Percentiles rank a stretch among this genome's conserved stretches.
Evolutionary conservation across 2,329 filamentous ascomycete species (phyloP).

Genomic region (Bipolaris cookei): DNA sequence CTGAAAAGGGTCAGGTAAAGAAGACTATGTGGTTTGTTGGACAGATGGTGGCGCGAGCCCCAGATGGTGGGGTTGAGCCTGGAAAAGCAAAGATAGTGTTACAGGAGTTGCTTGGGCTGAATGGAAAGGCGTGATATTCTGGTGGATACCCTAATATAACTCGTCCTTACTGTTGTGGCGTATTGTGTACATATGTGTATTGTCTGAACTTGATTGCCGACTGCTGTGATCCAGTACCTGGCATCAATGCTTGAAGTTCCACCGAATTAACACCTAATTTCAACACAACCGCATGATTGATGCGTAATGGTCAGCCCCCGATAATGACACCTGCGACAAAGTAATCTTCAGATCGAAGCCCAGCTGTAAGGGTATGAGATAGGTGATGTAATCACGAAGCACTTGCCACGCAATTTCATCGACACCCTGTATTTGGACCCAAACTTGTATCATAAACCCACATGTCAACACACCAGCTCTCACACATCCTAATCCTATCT

Average conservation of each 20-base stretch:
- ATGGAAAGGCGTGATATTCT: background rate
- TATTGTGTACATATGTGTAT: background rate
- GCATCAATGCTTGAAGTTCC: constrained; percentile 1
- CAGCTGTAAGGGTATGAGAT: background rate
- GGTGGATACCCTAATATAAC: constrained; percentile 10
- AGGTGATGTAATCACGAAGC: background rate
- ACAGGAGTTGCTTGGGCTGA: constrained; percentile 53
- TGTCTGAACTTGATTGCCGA: background rate
- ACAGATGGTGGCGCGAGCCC: constrained; percentile 68
- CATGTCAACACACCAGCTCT: background rate
- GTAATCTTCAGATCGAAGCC: background rate
- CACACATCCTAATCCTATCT: background rate
- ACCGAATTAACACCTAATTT: background rate
- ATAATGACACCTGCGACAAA: background rate
- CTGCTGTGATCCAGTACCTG: constrained; percentile 1
- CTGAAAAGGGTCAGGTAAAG: constrained; percentile 64
- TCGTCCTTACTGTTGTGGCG: background rate
- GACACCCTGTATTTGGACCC: background rate
- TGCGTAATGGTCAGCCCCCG: background rate
- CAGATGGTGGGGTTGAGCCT: constrained; percentile 68
- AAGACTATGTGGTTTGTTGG: constrained; percentile 73
- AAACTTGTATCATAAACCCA: background rate
- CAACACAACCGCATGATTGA: background rate
- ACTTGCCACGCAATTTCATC: background rate
- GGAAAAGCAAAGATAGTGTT: constrained; percentile 63